phyloP scores from a whole-genome alignment of 1,284 basidiomycete genomes.

The Ganoderma lingzhi region DNA sequence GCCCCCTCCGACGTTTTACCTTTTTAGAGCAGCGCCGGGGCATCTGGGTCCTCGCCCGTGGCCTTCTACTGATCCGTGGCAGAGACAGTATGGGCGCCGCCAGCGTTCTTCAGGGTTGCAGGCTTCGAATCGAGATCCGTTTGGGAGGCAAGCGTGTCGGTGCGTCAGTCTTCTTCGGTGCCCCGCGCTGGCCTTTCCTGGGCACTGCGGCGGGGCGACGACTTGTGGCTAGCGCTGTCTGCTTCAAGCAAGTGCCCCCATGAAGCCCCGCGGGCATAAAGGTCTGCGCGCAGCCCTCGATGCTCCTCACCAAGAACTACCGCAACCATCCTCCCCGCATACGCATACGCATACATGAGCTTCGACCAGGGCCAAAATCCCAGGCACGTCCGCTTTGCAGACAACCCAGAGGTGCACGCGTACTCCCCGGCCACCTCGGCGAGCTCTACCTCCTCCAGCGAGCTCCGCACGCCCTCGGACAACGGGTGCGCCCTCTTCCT shows the following conservation, averaged over 20 bases:
- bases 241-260: background rate
- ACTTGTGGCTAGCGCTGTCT: background rate
- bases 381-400: background rate
- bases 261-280: background rate
- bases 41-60: background rate
- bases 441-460: background rate
- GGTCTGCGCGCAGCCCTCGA: background rate
- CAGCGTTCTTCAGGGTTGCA: background rate
- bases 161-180: conserved; percentile 4
- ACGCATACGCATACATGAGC: background rate
- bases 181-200: background rate
- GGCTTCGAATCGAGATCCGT: background rate
- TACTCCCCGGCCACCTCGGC: background rate
- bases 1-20: background rate
- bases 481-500: background rate
- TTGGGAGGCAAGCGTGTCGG: background rate
- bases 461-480: background rate
- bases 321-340: background rate
- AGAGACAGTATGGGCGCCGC: background rate
- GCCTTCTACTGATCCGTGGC: background rate
- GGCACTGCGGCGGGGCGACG: background rate
- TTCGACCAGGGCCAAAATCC: background rate
- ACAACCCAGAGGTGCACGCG: background rate
- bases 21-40: background rate
- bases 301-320: background rate